Evolutionary conservation across 805 yeast genomes (phyloP).

Genomic region (Wickerhamomyces chambardii): DNA sequence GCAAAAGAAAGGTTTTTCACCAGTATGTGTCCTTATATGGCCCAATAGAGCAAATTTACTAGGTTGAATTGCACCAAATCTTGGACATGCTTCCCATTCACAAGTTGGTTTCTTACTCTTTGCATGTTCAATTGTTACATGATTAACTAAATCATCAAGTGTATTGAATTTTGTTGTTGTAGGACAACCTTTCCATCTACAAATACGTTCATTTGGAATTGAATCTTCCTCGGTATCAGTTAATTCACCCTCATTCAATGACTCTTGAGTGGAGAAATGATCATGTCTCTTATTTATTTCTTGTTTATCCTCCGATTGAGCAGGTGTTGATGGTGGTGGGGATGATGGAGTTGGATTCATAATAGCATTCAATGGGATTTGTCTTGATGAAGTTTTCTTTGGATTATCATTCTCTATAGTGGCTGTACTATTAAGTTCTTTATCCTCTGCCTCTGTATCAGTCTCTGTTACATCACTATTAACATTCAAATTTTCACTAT

Average conservation of each 20-base stretch:
- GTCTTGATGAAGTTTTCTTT: no score
- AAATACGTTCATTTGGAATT: background rate
- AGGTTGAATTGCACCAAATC: constrained; percentile 42
- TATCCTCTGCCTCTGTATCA: background rate
- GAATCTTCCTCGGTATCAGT: constrained; percentile 6
- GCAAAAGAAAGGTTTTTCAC: constrained; percentile 60
- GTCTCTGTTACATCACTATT: background rate
- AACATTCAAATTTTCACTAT: no score
- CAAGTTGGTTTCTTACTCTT: constrained; percentile 22
- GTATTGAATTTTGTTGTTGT: no score
- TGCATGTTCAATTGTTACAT: constrained; percentile 5
- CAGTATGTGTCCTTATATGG: constrained; percentile 59
- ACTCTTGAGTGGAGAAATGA: background rate
- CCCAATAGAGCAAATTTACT: constrained; percentile 49
- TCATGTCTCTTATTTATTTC: background rate
- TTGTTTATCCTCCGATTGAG: no score
- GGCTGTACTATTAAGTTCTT: no score
- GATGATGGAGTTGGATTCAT: no score
- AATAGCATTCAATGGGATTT: no score
- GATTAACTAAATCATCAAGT: background rate
- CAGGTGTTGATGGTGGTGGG: no score
- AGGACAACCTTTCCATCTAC: background rate
- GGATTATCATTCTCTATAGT: no score
- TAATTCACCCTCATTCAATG: background rate
- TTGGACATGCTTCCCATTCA: constrained; percentile 51